phyloP scores from a whole-genome alignment of 257 asterid species.

The Cynanchum wilfordii region DNA sequence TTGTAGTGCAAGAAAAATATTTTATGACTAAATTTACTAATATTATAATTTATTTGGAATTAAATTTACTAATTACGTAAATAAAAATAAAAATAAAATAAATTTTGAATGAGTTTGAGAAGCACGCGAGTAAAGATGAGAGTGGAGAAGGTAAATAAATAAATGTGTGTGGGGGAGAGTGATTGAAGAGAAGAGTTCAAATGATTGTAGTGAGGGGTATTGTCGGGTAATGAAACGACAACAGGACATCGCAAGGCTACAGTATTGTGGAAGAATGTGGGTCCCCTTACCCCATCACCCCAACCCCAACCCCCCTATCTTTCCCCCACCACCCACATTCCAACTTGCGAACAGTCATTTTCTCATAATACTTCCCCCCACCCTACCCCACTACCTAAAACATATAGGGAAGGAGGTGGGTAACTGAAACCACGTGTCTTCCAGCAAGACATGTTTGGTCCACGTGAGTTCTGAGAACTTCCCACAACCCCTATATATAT shows the following conservation, averaged over 20 bases:
- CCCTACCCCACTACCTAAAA: not conserved
- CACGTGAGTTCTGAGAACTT: conserved; percentile 42
- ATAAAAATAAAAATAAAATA: too few relatives aligned
- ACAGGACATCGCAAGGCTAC: conserved; percentile 41
- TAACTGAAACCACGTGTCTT: conserved; percentile 47
- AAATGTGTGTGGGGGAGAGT: not conserved
- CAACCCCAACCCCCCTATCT: too few relatives aligned
- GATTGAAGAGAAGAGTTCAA: conserved; percentile 29
- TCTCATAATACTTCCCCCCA: not conserved
- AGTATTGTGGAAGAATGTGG: conserved; percentile 1
- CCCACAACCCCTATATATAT: not conserved
- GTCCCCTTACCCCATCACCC: not conserved
- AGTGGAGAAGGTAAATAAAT: too few relatives aligned
- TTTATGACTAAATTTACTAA: too few relatives aligned
- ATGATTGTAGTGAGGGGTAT: conserved; percentile 40
- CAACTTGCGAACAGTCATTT: conserved; percentile 9
- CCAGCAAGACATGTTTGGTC: conserved; percentile 46
- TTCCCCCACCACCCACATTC: not conserved
- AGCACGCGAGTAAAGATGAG: too few relatives aligned
- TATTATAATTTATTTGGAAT: too few relatives aligned
- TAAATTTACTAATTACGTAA: too few relatives aligned
- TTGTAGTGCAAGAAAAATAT: too few relatives aligned
- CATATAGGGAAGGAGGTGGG: conserved; percentile 4
- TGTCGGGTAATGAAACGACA: conserved; percentile 37
- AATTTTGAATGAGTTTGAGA: too few relatives aligned